phyloP scores from a whole-genome alignment of 176 grass and related monocot species.

The Secale cereale region DNA sequence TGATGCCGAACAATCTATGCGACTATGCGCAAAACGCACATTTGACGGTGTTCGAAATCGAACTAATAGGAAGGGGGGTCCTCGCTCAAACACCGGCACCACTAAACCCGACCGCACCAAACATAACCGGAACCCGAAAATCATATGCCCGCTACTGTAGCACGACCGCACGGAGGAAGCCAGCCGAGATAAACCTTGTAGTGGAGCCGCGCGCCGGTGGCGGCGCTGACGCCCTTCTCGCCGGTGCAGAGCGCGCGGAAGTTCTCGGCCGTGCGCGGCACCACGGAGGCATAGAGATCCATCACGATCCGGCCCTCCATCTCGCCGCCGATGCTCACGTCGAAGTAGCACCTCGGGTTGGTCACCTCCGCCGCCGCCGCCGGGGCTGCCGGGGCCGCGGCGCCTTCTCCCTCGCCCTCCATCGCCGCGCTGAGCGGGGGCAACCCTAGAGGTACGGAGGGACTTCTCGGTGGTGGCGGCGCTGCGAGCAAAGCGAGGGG shows the following conservation, averaged over 20 bases:
- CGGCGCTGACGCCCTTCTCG: conserved; percentile 63
- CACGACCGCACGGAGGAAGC: neutral
- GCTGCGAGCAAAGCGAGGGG: conserved; percentile 10
- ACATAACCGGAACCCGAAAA: neutral
- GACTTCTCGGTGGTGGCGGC: neutral
- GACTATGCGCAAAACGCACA: neutral
- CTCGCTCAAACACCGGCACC: neutral
- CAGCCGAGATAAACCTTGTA: conserved; percentile 49
- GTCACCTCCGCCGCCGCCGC: conserved; percentile 4
- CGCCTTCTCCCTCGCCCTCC: conserved; percentile 31
- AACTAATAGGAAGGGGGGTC: neutral
- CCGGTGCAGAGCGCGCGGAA: conserved; percentile 96
- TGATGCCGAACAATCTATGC: neutral
- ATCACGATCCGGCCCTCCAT: conserved; percentile 89
- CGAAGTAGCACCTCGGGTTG: conserved; percentile 79
- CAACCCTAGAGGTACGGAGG: conserved; percentile 25
- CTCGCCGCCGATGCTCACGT: conserved; percentile 80
- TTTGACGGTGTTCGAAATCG: neutral
- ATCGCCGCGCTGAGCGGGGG: conserved; percentile 12
- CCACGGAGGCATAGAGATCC: conserved; percentile 69
- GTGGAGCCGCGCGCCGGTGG: conserved; percentile 62
- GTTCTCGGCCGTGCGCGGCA: conserved; percentile 80
- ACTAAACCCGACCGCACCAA: neutral
- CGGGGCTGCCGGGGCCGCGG: neutral
- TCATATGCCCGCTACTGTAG: neutral